Evolutionary conservation across 257 asterid genomes (phyloP).

Genomic region (Fraxinus pennsylvanica): DNA sequence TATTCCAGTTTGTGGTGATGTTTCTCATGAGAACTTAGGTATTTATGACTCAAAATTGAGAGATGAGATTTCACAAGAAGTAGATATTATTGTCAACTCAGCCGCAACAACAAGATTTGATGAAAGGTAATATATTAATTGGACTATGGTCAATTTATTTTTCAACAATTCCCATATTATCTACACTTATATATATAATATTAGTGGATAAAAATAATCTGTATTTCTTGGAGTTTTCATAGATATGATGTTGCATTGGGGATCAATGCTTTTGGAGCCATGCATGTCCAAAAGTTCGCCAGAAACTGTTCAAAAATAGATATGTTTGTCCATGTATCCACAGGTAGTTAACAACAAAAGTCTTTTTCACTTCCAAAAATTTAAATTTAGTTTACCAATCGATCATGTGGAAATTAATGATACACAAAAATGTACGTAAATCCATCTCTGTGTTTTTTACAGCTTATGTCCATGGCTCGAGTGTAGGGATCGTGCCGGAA

Average conservation of each 20-base stretch:
- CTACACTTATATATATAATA: too few species aligned
- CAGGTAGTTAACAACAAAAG: constrained; percentile 36
- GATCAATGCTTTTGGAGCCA: constrained; percentile 46
- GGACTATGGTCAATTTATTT: not conserved
- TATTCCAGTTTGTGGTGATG: constrained; percentile 32
- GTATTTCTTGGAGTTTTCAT: too few species aligned
- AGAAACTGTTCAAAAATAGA: constrained; percentile 41
- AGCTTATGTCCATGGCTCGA: constrained; percentile 55
- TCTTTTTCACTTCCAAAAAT: not conserved
- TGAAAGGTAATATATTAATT: constrained; percentile 28
- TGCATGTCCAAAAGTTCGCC: constrained; percentile 44
- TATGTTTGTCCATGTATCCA: constrained; percentile 57
- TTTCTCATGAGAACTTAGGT: constrained; percentile 34
- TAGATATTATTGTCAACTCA: constrained; percentile 33
- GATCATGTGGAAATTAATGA: not conserved
- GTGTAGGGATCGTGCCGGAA: constrained; percentile 45
- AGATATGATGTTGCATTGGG: constrained; percentile 59
- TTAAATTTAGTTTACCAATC: not conserved
- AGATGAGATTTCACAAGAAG: constrained; percentile 26
- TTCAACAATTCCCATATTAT: too few species aligned
- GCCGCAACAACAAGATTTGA: constrained; percentile 43
- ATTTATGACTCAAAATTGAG: constrained; percentile 24
- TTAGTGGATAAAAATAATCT: too few species aligned
- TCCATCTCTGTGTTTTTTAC: not conserved
- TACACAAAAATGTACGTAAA: not conserved